Evolutionary conservation across 2,329 filamentous ascomycete species (phyloP).

Genomic region (Colletotrichum sublineola): DNA sequence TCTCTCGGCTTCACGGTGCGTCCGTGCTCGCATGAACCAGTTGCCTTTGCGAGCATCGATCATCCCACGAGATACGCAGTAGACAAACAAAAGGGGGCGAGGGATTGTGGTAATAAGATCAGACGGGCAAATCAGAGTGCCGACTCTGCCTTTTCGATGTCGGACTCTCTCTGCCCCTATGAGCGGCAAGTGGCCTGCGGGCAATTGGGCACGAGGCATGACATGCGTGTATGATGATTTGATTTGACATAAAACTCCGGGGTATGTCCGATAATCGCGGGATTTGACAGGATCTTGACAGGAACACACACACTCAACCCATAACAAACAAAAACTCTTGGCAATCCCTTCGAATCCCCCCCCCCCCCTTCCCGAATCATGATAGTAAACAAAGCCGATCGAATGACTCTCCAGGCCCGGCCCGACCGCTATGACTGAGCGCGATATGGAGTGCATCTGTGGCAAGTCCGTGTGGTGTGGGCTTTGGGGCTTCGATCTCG

Average conservation of each 20-base stretch:
- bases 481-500: neutral
- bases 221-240: neutral
- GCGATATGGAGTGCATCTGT: neutral
- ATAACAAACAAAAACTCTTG: neutral
- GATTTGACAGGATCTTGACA: neutral
- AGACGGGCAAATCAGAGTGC: neutral
- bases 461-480: too few species aligned
- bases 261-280: neutral
- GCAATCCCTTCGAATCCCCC: too few species aligned
- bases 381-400: neutral
- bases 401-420: slow-evolving; percentile 3
- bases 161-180: neutral
- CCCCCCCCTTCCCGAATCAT: neutral
- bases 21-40: slow-evolving; percentile 9
- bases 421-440: neutral
- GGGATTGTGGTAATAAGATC: neutral
- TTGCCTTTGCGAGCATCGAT: slow-evolving; percentile 1
- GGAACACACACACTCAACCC: neutral
- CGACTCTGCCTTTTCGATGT: neutral
- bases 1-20: neutral
- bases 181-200: neutral
- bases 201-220: neutral
- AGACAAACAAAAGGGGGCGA: too few species aligned
- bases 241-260: neutral
- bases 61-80: neutral